Base-by-base conservation (phyloP, 2,329 filamentous ascomycete genomes). In the Bipolaris sorokiniana region DNA sequence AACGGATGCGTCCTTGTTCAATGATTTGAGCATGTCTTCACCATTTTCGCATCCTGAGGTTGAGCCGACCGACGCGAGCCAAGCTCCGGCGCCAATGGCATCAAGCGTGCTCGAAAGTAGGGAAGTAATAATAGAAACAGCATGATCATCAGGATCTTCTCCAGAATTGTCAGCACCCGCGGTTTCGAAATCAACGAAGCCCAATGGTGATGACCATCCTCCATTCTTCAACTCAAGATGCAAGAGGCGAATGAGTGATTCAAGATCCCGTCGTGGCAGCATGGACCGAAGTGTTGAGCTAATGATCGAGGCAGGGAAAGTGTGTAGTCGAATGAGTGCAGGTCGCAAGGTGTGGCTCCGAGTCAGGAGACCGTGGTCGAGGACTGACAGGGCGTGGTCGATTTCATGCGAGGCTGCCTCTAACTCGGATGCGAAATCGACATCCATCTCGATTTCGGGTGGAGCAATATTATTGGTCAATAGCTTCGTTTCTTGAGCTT, bases 71-170 rank as follows among this genome's bases (percentile, higher is more conserved):
- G 64, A 56, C 2, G 72, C 65, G 42, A 93, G 81, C 90, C 90
- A 93, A 18, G 90, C 90, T 51, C 86, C 86, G 9, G 88, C 83
- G 1, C 90, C 90, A 15, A 94, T 84, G 0, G 90, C 87, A 74
- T 94, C 90, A 41, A 94, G 82, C 59, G 90, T 90, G 67, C 87
- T 86, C 61, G 87, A 87, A 28, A 93, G 82, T 3, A 94, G 80
- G 62, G 88, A 86, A 15, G 89, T 86, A 60, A 94, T 88, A 38
- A 91, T 84, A 15, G 85, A 82, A 63, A 93, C 88, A 49, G 88
- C 86, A 48, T 86, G 85, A 66, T 92, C 87, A 18, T 88, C 85
- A 0, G 86, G 84, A 3, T 81, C 78, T 7, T 82, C 80, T n/a
- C 78, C 76, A 22, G 79, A 75, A 13, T 75, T 57, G 7, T 69